These are phyloP conservation scores for Byssothecium circinans DNA, from an alignment of 2,329 filamentous ascomycete species.

Conservation along the genomic window DNA sequence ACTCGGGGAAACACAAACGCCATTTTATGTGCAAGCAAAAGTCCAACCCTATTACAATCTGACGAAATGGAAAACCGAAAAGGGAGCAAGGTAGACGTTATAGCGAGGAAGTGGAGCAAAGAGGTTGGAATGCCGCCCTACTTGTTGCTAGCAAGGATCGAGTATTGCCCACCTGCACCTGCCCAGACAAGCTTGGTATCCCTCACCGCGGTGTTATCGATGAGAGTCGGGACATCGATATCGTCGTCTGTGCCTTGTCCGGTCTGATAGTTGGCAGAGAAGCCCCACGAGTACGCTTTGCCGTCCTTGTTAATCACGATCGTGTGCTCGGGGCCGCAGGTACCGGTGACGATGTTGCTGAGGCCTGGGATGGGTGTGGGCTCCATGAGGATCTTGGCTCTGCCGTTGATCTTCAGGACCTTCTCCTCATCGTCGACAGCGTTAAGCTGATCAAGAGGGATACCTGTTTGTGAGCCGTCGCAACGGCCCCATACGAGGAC, in stretches of 20 bases:
- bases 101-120: not conserved
- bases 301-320: conserved; percentile 71
- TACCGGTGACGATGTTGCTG: conserved; percentile 57
- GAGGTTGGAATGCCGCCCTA: conserved; percentile 4
- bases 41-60: conserved; percentile 12
- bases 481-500: conserved; percentile 63
- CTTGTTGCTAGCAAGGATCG: conserved; percentile 56
- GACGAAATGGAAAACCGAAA: not conserved
- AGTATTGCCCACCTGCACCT: conserved; percentile 88
- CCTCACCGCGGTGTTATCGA: conserved; percentile 81
- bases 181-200: conserved; percentile 74
- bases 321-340: conserved; percentile 71
- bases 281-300: conserved; percentile 77
- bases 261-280: conserved; percentile 78
- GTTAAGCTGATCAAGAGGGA: conserved; percentile 35
- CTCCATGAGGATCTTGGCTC: conserved; percentile 57
- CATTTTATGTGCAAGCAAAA: conserved; percentile 7
- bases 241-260: conserved; percentile 79
- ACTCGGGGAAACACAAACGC: conserved; percentile 22
- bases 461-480: conserved; percentile 59
- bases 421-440: conserved; percentile 43
- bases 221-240: conserved; percentile 72
- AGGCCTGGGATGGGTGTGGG: conserved; percentile 66
- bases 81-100: not conserved
- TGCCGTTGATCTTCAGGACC: conserved; percentile 8